Percentiles rank a stretch among this genome's conserved stretches.
phyloP scores from a whole-genome alignment of 2,329 filamentous ascomycete genomes.

The Fusarium clavum region DNA sequence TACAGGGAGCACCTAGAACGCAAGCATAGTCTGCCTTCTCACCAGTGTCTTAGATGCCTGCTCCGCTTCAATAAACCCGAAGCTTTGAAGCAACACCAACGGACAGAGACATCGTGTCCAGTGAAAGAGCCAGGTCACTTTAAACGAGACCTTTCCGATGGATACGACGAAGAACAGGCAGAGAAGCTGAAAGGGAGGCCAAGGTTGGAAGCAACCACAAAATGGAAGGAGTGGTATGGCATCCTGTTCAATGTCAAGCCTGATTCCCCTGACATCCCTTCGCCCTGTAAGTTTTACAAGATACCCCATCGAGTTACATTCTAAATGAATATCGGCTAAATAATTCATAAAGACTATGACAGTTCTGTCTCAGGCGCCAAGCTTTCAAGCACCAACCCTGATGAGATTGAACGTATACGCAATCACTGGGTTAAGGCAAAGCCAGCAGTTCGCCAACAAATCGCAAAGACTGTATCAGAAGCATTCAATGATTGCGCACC shows the following conservation, averaged over 20 bases:
- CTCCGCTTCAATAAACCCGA: constrained; percentile 33
- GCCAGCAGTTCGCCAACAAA: constrained; percentile 14
- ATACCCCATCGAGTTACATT: not conserved
- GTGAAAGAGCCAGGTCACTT: constrained; percentile 32
- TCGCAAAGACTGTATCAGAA: constrained; percentile 15
- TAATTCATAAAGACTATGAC: constrained; percentile 17
- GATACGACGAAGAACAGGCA: constrained; percentile 42
- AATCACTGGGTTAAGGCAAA: constrained; percentile 22
- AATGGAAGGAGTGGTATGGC: constrained; percentile 40
- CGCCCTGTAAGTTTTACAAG: constrained; percentile 40
- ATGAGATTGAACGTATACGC: constrained; percentile 8
- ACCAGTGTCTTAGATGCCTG: constrained; percentile 40
- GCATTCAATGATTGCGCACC: constrained; percentile 16
- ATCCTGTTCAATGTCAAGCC: constrained; percentile 32
- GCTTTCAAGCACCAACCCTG: not conserved
- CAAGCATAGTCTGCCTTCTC: constrained; percentile 32
- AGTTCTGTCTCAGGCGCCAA: not conserved
- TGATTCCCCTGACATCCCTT: constrained; percentile 37
- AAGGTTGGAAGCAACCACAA: constrained; percentile 12
- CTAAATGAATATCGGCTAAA: not conserved
- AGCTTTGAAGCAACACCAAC: constrained; percentile 38
- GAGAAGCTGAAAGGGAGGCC: constrained; percentile 32
- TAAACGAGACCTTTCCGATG: constrained; percentile 31
- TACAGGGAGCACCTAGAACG: constrained; percentile 44
- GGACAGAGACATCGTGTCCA: constrained; percentile 28